Evolutionary conservation across 176 grass and related monocot genomes (phyloP).

Genomic region (Urochloa ruziziensis): DNA sequence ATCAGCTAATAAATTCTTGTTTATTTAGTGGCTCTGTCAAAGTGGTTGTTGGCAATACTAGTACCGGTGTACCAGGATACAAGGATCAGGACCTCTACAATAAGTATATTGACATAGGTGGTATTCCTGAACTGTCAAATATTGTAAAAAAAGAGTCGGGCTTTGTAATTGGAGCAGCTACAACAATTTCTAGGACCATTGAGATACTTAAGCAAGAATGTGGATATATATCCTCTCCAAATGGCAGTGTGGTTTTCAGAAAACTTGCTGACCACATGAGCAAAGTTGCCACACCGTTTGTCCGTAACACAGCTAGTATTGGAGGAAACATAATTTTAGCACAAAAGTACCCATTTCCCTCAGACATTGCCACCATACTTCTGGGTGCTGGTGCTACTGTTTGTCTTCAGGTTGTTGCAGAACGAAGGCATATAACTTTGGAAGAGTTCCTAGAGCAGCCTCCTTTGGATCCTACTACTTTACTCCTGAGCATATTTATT

Average conservation of each 20-base stretch:
- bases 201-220: conserved; percentile 44
- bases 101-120: conserved; percentile 65
- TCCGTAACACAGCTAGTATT: conserved; percentile 76
- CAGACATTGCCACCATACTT: conserved; percentile 77
- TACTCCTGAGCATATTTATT: conserved; percentile 71
- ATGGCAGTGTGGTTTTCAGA: conserved; percentile 43
- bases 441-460: conserved; percentile 63
- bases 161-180: conserved; percentile 66
- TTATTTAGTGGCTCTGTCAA: conserved; percentile 32
- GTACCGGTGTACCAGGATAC: conserved; percentile 53
- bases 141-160: conserved; percentile 31
- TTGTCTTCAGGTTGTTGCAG: conserved; percentile 40
- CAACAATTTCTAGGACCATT: conserved; percentile 57
- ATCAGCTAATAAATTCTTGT: conserved; percentile 43
- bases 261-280: conserved; percentile 79
- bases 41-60: conserved; percentile 68
- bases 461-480: conserved; percentile 46
- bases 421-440: conserved; percentile 53
- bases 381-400: conserved; percentile 57
- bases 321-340: conserved; percentile 78
- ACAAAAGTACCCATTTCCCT: conserved; percentile 66
- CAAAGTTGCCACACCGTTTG: conserved; percentile 75
- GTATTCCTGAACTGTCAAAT: conserved; percentile 61
- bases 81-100: conserved; percentile 59
- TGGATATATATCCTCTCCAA: background rate